Evolutionary conservation across 768 basidiomycete species (phyloP).

Genomic region (Chalciporus sphaerocephalus): DNA sequence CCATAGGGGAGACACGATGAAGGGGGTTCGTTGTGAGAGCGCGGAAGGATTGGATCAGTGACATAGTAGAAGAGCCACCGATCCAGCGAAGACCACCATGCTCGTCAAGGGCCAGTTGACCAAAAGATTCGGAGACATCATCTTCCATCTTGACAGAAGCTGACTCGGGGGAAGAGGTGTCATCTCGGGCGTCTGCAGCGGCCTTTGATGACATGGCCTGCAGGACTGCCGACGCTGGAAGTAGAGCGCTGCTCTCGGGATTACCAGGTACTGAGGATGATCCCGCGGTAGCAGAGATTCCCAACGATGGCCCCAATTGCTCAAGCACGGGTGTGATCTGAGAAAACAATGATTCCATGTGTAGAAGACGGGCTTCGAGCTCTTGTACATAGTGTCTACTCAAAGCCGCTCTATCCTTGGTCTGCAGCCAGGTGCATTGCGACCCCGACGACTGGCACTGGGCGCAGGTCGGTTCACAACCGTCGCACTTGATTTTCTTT

Average conservation of each 20-base stretch:
- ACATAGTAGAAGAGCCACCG: constrained; percentile 89
- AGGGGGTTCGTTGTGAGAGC: constrained; percentile 69
- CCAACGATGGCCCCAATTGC: constrained; percentile 57
- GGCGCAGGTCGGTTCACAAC: constrained; percentile 79
- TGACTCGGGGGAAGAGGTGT: constrained; percentile 31
- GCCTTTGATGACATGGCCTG: constrained; percentile 38
- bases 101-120: constrained; percentile 83
- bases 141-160: constrained; percentile 44
- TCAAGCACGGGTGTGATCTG: constrained; percentile 79
- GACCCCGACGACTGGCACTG: constrained; percentile 73
- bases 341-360: constrained; percentile 83
- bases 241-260: constrained; percentile 15
- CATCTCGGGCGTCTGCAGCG: constrained; percentile 33
- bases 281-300: constrained; percentile 36
- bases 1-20: constrained; percentile 77
- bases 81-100: constrained; percentile 92
- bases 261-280: constrained; percentile 23
- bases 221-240: constrained; percentile 26
- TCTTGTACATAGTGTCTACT: constrained; percentile 93
- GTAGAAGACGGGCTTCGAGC: constrained; percentile 79
- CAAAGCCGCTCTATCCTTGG: constrained; percentile 84
- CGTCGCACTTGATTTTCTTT: constrained; percentile 94
- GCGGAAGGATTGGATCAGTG: constrained; percentile 83
- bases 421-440: constrained; percentile 85
- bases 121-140: constrained; percentile 80